These are phyloP conservation scores for Thalassiosira hispida DNA, from an alignment of 352 stramenopile genomes.

Conservation along the genomic window DNA sequence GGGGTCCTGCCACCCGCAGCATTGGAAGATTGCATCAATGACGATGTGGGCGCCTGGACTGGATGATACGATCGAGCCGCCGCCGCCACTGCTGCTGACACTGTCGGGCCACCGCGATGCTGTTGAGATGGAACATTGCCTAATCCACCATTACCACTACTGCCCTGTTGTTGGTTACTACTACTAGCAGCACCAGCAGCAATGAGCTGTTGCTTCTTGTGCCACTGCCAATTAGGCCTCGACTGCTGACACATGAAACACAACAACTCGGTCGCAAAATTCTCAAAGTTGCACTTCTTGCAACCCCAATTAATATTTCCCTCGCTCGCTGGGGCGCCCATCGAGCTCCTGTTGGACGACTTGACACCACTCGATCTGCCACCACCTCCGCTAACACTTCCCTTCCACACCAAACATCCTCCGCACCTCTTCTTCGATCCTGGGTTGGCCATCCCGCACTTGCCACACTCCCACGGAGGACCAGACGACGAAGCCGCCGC, in stretches of 20 bases:
- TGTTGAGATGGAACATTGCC: no score
- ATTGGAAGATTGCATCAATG: no score
- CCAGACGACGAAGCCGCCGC: background rate
- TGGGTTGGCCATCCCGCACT: slow-evolving; percentile 37
- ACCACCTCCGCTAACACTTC: background rate
- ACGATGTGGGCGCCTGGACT: no score
- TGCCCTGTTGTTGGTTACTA: background rate
- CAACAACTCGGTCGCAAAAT: slow-evolving; percentile 1
- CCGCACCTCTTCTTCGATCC: slow-evolving; percentile 27
- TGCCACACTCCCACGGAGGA: slow-evolving; percentile 35
- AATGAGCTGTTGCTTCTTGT: slow-evolving; percentile 17
- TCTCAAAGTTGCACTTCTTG: slow-evolving; percentile 10
- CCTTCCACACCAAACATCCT: slow-evolving; percentile 40
- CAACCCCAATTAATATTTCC: background rate
- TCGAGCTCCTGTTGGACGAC: background rate
- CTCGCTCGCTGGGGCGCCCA: background rate
- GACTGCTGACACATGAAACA: slow-evolving; percentile 9
- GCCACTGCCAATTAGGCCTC: slow-evolving; percentile 21
- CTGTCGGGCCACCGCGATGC: no score
- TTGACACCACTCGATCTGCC: background rate
- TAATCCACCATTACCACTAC: background rate
- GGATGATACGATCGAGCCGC: no score
- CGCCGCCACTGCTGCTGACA: no score
- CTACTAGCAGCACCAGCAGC: background rate
- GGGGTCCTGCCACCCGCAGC: background rate